Evolutionary conservation across 345 rosid genomes (phyloP).

Genomic region (Anastatica hierochuntica): DNA sequence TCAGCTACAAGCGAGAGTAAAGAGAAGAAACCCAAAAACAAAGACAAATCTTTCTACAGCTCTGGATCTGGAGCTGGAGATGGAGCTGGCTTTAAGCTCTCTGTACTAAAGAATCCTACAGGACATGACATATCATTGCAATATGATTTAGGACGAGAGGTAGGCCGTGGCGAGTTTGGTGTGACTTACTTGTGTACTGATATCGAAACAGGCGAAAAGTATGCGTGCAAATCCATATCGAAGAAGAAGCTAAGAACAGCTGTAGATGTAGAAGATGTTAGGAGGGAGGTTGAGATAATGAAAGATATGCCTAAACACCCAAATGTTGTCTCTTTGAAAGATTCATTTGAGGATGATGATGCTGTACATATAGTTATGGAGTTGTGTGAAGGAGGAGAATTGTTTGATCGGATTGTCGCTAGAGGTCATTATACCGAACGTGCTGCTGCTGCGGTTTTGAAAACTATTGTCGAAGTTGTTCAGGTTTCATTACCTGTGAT

Average conservation of each 20-base stretch:
- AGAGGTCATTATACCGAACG: conserved; percentile 96
- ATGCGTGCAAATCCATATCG: conserved; percentile 86
- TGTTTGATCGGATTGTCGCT: conserved; percentile 92
- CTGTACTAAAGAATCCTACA: conserved; percentile 63
- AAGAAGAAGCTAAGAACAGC: conserved; percentile 20
- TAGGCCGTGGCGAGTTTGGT: conserved; percentile 97
- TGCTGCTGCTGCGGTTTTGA: conserved; percentile 84
- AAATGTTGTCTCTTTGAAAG: conserved; percentile 64
- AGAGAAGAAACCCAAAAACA: conserved; percentile 36
- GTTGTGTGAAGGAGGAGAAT: conserved; percentile 91
- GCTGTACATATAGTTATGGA: conserved; percentile 97
- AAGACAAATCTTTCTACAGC: conserved; percentile 46
- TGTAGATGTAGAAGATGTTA: conserved; percentile 38
- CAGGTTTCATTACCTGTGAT: too few species aligned
- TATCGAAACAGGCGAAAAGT: conserved; percentile 35
- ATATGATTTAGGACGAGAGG: conserved; percentile 79
- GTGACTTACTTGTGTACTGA: conserved; percentile 79
- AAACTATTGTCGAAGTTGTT: conserved; percentile 87
- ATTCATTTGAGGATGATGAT: conserved; percentile 75
- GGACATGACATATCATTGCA: conserved; percentile 64
- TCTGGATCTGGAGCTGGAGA: conserved; percentile 35
- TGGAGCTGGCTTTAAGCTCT: conserved; percentile 36
- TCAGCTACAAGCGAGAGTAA: too few species aligned
- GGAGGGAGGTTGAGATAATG: conserved; percentile 97
- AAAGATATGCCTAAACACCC: conserved; percentile 75